Conservation (phyloP, 139 green algal species). For the Chlorella sp. region DNA sequence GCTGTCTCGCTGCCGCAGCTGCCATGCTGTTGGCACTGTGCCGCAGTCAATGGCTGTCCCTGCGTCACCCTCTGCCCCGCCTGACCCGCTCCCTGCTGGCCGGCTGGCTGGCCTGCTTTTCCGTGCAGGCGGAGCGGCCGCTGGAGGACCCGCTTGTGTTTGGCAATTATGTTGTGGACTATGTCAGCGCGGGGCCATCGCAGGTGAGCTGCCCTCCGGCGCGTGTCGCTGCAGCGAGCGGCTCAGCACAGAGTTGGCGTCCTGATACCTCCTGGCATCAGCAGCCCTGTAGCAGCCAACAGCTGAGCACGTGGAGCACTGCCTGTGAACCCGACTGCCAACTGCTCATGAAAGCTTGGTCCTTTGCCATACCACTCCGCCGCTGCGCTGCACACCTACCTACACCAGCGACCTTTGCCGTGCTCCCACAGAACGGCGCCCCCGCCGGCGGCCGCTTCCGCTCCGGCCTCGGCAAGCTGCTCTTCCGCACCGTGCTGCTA, state of each 20-base stretch:
- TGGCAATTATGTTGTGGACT: constrained; percentile 81
- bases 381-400: too few species aligned
- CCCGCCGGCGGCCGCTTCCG: constrained; percentile 76
- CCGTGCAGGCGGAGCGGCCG: constrained; percentile 55
- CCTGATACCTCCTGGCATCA: too few species aligned
- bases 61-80: too few species aligned
- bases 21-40: background rate
- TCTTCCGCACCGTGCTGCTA: constrained; percentile 75
- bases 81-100: background rate
- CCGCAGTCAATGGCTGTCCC: too few species aligned
- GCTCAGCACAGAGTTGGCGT: background rate
- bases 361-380: too few species aligned
- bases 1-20: background rate
- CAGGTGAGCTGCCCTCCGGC: too few species aligned
- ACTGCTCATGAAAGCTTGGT: too few species aligned
- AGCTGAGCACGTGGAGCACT: too few species aligned
- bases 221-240: too few species aligned
- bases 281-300: too few species aligned
- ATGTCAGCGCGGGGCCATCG: constrained; percentile 40
- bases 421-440: background rate
- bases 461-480: constrained; percentile 51
- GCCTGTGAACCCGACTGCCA: too few species aligned
- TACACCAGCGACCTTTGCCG: too few species aligned
- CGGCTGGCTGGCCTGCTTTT: background rate
- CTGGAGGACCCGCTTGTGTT: constrained; percentile 73